A percentile compares a stretch with the other conserved stretches of the same genome.
phyloP scores from a whole-genome alignment of 495 filamentous ascomycete genomes.

The Penicillium paradoxum region DNA sequence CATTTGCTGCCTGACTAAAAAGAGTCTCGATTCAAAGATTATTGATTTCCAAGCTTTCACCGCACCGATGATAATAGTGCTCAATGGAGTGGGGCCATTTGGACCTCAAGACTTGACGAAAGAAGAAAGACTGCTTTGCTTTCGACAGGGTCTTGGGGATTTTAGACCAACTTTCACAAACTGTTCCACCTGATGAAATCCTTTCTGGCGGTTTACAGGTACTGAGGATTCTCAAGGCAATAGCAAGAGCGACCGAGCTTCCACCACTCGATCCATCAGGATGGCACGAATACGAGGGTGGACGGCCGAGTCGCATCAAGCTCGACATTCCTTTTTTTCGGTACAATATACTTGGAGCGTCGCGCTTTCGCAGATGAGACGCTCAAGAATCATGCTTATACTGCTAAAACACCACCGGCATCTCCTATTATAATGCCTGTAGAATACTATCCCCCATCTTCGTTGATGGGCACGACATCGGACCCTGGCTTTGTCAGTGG shows the following conservation, averaged over 20 bases:
- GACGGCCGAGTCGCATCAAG: constrained; percentile 6
- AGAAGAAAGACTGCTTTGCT: background rate
- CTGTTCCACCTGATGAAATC: constrained; percentile 4
- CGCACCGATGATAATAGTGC: constrained; percentile 41
- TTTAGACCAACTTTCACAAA: constrained; percentile 3
- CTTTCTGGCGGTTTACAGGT: constrained; percentile 7
- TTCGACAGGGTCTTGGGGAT: constrained; percentile 4
- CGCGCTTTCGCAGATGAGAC: background rate
- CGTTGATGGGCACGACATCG: background rate
- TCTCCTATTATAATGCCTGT: background rate
- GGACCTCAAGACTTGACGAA: background rate
- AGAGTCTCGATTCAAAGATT: constrained; percentile 40
- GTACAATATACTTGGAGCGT: constrained; percentile 10
- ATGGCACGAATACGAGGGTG: background rate
- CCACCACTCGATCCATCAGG: background rate
- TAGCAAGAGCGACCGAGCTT: background rate
- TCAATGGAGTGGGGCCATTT: constrained; percentile 34
- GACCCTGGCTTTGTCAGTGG: background rate
- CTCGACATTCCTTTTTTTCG: constrained; percentile 15
- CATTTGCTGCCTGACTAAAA: constrained; percentile 27
- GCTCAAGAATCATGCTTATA: background rate
- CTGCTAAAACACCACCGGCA: background rate
- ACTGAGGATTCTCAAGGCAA: constrained; percentile 1
- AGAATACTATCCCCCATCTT: background rate
- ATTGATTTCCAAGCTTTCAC: constrained; percentile 51